Evolutionary conservation across 768 basidiomycete species (phyloP).

Genomic region (Leccinum sublutescens): DNA sequence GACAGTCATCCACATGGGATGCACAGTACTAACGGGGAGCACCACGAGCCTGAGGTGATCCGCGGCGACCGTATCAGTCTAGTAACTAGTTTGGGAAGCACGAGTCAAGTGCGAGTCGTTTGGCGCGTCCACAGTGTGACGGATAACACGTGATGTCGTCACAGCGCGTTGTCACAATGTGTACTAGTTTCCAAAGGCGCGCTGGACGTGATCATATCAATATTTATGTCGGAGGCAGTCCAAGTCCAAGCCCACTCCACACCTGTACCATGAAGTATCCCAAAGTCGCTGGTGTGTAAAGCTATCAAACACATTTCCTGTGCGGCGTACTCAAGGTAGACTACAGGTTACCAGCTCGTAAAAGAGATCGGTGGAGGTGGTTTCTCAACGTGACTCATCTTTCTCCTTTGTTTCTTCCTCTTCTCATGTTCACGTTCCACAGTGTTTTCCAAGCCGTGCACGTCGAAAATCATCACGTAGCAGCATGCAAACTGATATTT

Average conservation of each 20-base stretch:
- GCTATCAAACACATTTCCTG: not conserved
- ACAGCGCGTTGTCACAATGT: conserved; percentile 31
- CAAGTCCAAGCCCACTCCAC: not conserved
- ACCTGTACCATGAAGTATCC: conserved; percentile 32
- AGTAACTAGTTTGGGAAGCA: no score
- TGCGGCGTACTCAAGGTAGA: not conserved
- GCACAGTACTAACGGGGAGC: not conserved
- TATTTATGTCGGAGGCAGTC: conserved; percentile 4
- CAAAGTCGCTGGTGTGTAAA: conserved; percentile 28
- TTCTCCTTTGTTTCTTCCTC: not conserved
- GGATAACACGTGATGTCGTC: conserved; percentile 16
- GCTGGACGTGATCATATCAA: conserved; percentile 1
- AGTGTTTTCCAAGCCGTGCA: conserved; percentile 88
- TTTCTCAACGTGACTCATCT: conserved; percentile 64
- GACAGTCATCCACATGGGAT: not conserved
- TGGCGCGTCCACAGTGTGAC: not conserved
- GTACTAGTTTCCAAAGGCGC: not conserved
- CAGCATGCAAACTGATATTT: conserved; percentile 83
- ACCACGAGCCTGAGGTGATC: not conserved
- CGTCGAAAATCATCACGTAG: conserved; percentile 59
- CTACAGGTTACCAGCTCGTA: conserved; percentile 64
- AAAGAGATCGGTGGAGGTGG: conserved; percentile 84
- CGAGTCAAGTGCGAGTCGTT: no score
- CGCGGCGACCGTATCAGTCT: not conserved
- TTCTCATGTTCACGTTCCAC: not conserved